A percentile compares a stretch with the other conserved stretches of the same genome.
Conservation (phyloP, 2,329 filamentous ascomycete genomes). For the Cercospora zeae-maydis region DNA sequence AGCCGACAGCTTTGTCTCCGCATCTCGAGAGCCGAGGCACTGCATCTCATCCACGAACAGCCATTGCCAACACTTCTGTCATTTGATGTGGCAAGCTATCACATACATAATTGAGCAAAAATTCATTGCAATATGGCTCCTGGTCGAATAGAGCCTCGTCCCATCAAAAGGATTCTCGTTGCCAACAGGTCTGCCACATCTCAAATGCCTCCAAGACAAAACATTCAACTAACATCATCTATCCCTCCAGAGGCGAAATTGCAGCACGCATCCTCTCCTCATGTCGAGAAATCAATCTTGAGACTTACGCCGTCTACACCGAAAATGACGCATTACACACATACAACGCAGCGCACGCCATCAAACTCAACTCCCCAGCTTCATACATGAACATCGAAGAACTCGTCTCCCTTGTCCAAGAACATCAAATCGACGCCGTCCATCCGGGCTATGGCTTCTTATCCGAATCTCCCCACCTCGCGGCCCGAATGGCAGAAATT, state of each 20-base stretch:
- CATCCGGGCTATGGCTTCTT: conserved; percentile 64
- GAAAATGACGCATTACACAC: conserved; percentile 55
- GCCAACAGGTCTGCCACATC: conserved; percentile 27
- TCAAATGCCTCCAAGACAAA: conserved; percentile 3
- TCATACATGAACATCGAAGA: conserved; percentile 53
- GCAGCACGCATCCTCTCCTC: conserved; percentile 58
- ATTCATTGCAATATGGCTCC: neutral
- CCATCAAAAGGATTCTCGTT: conserved; percentile 31
- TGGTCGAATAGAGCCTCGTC: conserved; percentile 18
- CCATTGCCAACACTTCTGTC: neutral
- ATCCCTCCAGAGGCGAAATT: conserved; percentile 57
- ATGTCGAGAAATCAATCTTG: conserved; percentile 56
- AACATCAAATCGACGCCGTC: conserved; percentile 53
- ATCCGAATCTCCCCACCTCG: conserved; percentile 53
- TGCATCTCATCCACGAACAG: neutral
- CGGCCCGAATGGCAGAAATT: conserved; percentile 47
- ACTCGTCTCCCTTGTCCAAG: conserved; percentile 47
- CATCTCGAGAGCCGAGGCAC: conserved; percentile 9
- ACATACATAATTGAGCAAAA: neutral
- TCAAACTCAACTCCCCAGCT: conserved; percentile 50
- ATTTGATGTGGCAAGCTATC: neutral
- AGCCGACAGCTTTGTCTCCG: conserved; percentile 1
- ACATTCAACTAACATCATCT: neutral
- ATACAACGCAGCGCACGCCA: conserved; percentile 48
- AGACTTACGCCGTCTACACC: conserved; percentile 56